These are phyloP conservation scores for Talaromyces ruber DNA, from an alignment of 495 filamentous ascomycete species.

Conservation along the genomic window DNA sequence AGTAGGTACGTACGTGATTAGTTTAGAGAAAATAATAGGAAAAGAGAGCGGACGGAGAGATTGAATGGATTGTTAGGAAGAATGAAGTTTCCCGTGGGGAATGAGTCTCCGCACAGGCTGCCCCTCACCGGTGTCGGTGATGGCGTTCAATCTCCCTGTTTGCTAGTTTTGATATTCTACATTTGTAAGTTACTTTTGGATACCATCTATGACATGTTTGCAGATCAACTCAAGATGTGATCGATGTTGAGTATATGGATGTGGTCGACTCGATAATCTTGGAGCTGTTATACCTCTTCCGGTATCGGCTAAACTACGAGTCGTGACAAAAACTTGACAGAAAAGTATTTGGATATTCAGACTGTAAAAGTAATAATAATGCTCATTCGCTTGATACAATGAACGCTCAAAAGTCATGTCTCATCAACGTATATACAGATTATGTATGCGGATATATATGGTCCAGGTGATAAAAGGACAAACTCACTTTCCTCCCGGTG, in stretches of 20 bases:
- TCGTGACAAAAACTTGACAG: neutral
- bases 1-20: neutral
- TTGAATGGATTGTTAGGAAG: neutral
- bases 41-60: neutral
- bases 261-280: neutral
- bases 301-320: neutral
- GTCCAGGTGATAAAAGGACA: neutral
- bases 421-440: neutral
- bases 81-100: slow-evolving; percentile 3
- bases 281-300: neutral
- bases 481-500: neutral
- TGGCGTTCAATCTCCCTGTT: neutral
- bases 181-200: neutral
- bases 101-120: neutral
- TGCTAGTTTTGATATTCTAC: neutral
- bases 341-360: neutral
- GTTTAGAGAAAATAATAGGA: neutral
- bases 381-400: neutral
- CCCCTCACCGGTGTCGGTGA: slow-evolving; percentile 1
- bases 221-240: neutral
- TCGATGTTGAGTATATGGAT: neutral
- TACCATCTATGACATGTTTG: neutral
- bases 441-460: neutral
- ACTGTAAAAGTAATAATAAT: neutral
- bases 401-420: neutral